Conservation (phyloP, 192 early-diverging fungal species). For the Rhizoclosmatium sp. region DNA sequence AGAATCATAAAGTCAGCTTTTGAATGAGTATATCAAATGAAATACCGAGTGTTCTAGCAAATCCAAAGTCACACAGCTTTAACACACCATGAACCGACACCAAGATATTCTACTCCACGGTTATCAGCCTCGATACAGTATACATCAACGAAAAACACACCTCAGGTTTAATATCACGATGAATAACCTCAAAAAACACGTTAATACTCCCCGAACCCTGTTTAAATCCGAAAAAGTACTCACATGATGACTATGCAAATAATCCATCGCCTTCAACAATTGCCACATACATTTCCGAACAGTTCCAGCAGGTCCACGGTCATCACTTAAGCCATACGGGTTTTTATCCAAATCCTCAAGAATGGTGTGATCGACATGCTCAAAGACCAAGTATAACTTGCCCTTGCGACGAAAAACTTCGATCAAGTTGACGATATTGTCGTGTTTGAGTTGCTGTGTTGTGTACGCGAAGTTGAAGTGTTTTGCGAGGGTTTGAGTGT, state of each 20-base stretch:
- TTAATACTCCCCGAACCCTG: not conserved
- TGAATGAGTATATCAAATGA: constrained; percentile 22
- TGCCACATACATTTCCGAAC: constrained; percentile 74
- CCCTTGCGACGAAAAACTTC: constrained; percentile 71
- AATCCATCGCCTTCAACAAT: constrained; percentile 70
- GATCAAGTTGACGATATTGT: constrained; percentile 73
- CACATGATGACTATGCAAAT: constrained; percentile 71
- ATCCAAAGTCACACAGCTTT: constrained; percentile 73
- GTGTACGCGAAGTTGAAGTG: not conserved
- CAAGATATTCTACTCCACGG: constrained; percentile 57
- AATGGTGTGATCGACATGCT: constrained; percentile 73
- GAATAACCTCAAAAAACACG: constrained; percentile 55
- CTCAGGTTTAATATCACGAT: constrained; percentile 73
- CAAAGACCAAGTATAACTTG: constrained; percentile 72
- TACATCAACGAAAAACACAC: constrained; percentile 26
- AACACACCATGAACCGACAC: constrained; percentile 65
- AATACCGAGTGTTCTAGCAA: constrained; percentile 64
- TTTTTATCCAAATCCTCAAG: constrained; percentile 68
- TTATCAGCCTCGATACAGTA: too few species aligned
- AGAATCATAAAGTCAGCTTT: constrained; percentile 11
- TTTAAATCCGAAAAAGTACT: not conserved
- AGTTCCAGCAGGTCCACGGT: constrained; percentile 46
- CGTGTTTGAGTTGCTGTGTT: constrained; percentile 68
- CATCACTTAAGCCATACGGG: constrained; percentile 65
- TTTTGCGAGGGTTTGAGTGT: not conserved